Evolutionary conservation across 345 rosid species (phyloP).

Genomic region (Euclidium syriacum): DNA sequence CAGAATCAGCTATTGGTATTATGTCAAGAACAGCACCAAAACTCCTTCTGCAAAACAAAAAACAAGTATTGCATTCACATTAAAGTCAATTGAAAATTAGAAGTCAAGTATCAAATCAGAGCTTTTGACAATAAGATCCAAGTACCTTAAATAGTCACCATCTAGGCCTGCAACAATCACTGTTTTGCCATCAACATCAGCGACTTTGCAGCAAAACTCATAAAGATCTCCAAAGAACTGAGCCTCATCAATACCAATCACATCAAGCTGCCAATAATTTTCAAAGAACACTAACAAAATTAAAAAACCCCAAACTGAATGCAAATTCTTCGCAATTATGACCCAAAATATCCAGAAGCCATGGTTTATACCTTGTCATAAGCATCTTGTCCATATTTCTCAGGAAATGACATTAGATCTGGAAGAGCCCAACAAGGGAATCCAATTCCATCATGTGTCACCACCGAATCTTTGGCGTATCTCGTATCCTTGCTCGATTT

Average conservation of each 20-base stretch:
- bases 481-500: conserved; percentile 79
- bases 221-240: conserved; percentile 92
- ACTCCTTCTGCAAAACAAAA: conserved; percentile 47
- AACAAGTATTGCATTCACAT: not conserved
- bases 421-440: conserved; percentile 81
- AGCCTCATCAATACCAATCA: conserved; percentile 92
- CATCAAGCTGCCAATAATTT: conserved; percentile 55
- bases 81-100: not conserved
- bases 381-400: conserved; percentile 50
- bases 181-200: conserved; percentile 73
- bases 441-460: conserved; percentile 73
- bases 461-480: conserved; percentile 70
- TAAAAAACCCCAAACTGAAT: not conserved
- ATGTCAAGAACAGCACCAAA: conserved; percentile 82
- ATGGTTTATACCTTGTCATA: conserved; percentile 44
- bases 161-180: conserved; percentile 79
- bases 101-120: not conserved
- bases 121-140: not conserved
- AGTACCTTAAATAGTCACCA: conserved; percentile 84
- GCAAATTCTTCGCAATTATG: conserved; percentile 3
- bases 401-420: conserved; percentile 57
- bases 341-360: not conserved
- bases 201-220: conserved; percentile 83
- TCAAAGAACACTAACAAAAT: not conserved
- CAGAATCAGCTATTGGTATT: conserved; percentile 76